phyloP scores from a whole-genome alignment of 495 filamentous ascomycete genomes.

The Neurospora terricola region DNA sequence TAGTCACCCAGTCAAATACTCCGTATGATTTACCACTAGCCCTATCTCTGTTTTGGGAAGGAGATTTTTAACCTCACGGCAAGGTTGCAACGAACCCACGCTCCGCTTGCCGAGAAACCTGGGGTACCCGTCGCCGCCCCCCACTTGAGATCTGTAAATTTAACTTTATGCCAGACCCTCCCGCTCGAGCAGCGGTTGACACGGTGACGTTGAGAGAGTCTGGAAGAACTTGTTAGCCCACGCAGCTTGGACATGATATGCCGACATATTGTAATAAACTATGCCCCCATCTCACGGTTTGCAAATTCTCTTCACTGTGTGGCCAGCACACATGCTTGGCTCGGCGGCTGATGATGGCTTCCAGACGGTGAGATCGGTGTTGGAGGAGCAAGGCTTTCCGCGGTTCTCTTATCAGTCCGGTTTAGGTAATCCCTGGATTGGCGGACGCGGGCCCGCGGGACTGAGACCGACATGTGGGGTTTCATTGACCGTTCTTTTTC shows the following conservation, averaged over 20 bases:
- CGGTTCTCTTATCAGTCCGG: slow-evolving; percentile 20
- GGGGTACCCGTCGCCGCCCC: background rate
- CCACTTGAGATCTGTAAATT: background rate
- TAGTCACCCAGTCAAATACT: background rate
- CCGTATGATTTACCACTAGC: background rate
- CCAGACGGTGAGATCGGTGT: background rate
- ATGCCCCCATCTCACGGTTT: background rate
- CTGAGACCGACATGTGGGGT: background rate
- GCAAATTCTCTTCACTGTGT: background rate
- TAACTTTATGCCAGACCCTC: background rate
- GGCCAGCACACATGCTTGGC: background rate
- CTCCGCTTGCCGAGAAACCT: background rate
- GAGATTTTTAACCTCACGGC: background rate
- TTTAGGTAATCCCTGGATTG: slow-evolving; percentile 20
- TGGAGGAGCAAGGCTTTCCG: background rate
- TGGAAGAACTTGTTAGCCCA: background rate
- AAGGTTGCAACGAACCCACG: background rate
- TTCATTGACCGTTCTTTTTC: slow-evolving; percentile 2
- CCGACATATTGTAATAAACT: background rate
- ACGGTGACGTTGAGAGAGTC: background rate
- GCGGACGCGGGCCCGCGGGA: slow-evolving; percentile 1
- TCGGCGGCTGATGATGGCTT: background rate
- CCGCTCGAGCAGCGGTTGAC: background rate
- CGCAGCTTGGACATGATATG: background rate
- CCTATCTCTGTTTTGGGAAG: background rate